Base-by-base conservation (phyloP, 2,329 filamentous ascomycete species). In the Colletotrichum sp. region DNA sequence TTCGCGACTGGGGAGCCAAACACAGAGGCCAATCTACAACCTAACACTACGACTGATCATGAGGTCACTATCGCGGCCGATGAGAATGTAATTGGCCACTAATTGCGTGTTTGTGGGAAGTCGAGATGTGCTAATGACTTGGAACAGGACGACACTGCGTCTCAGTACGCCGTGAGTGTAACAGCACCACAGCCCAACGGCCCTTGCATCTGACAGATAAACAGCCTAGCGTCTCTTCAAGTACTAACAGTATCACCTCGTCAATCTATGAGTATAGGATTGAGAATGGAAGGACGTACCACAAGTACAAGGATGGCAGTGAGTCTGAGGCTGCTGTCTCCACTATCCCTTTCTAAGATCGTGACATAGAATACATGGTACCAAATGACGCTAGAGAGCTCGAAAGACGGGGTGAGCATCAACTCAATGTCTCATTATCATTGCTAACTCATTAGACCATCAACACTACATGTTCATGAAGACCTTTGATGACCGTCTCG, bases 401-500 rank as follows among this genome's bases (percentile, higher is more conserved):
- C 9, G 55, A 59, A 2, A 26, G 55, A 28, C 55, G 30, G 14
- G 55, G 55, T 59, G 21, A 24, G 52, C 5, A 13, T 34, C 32
- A 34, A 13, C 12, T 34, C 32, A 6, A 14, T 34, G 12, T 13
- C 32, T 5, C 13, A 14, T 13, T 4, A 6, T 13, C 26, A 14
- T 26, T 7, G 5, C 21, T 21, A 7, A 21, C 52, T 4, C 7
- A 24, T 26, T 59, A 30, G 28, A 9, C 26, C 21, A 30, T 18
- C 14, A 59, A 28, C 26, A 18, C 55, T 28, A 59, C 26, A 7
- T 59, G 26, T 30, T 59, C 2, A 5, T 59, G 28, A 74, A 88
- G 65, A 78, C 88, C 38, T 84, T 88, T 48, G 81, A 85, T 48
- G 74, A 71, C n/a, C 69, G 58, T 43, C 76, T 71, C 18, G 76